These are phyloP conservation scores for Podospora conica DNA, from an alignment of 495 filamentous ascomycete genomes.

Conservation along the genomic window DNA sequence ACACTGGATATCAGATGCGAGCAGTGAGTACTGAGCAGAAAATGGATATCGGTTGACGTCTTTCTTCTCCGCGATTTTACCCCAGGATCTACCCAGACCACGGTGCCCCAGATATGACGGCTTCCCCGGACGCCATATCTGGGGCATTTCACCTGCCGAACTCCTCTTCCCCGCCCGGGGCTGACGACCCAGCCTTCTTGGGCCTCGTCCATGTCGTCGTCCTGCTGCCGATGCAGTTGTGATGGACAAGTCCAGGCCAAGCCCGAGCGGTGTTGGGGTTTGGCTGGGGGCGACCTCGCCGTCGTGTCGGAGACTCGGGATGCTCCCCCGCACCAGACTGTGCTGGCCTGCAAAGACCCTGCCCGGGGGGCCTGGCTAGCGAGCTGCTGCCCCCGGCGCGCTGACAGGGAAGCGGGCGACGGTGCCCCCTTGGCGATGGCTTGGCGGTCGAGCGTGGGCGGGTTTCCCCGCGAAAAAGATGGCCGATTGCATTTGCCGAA, in stretches of 20 bases:
- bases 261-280: no score
- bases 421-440: conserved; percentile 2
- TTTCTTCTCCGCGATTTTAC: not conserved
- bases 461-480: conserved; percentile 9
- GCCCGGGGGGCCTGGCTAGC: not conserved
- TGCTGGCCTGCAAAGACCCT: not conserved
- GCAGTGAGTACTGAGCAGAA: not conserved
- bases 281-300: no score
- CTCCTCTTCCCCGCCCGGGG: not conserved
- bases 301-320: not conserved
- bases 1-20: not conserved
- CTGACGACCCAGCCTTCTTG: not conserved
- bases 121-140: not conserved
- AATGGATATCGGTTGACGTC: not conserved
- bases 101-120: not conserved
- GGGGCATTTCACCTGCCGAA: not conserved
- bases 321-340: not conserved
- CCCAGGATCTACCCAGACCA: not conserved
- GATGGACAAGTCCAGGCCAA: not conserved
- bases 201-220: not conserved
- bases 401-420: not conserved
- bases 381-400: not conserved
- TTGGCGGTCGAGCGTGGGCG: not conserved
- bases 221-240: no score
- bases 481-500: conserved; percentile 8